Evolutionary conservation across 805 yeast genomes (phyloP).

Genomic region (Starmerella stellata): DNA sequence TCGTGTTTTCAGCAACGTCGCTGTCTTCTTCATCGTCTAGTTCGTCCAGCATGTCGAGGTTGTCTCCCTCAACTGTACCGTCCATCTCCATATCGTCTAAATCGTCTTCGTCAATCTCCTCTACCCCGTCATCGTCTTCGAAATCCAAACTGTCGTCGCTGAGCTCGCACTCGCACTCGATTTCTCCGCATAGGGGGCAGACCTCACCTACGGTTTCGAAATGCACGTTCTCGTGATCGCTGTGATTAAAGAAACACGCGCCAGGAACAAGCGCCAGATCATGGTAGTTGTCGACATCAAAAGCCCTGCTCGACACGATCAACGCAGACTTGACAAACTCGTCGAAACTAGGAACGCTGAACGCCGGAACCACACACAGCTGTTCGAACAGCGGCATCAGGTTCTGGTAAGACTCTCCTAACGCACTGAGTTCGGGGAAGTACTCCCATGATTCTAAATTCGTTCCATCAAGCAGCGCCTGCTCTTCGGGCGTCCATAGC

Average conservation of each 20-base stretch:
- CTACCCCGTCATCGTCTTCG: conserved; percentile 13
- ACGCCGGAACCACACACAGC: conserved; percentile 22
- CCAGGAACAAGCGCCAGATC: conserved; percentile 71
- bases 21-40: conserved; percentile 9
- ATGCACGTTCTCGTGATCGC: conserved; percentile 42
- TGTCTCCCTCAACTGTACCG: conserved; percentile 10
- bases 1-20: conserved; percentile 6
- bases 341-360: conserved; percentile 8
- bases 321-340: conserved; percentile 36
- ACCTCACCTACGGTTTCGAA: conserved; percentile 42
- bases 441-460: conserved; percentile 45
- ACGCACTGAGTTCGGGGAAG: conserved; percentile 30
- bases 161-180: conserved; percentile 27
- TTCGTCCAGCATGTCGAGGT: conserved; percentile 16
- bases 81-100: conserved; percentile 14
- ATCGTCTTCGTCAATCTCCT: conserved; percentile 14
- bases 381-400: conserved; percentile 22
- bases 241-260: conserved; percentile 78
- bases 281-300: conserved; percentile 59
- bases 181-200: conserved; percentile 34
- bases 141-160: conserved; percentile 14
- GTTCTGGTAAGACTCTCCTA: conserved; percentile 17
- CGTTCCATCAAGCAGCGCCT: conserved; percentile 36
- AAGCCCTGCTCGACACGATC: conserved; percentile 57
- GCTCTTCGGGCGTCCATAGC: conserved; percentile 41